Base-by-base conservation (phyloP, 371 early-diverging fungal genomes). In the Blakeslea trispora region DNA sequence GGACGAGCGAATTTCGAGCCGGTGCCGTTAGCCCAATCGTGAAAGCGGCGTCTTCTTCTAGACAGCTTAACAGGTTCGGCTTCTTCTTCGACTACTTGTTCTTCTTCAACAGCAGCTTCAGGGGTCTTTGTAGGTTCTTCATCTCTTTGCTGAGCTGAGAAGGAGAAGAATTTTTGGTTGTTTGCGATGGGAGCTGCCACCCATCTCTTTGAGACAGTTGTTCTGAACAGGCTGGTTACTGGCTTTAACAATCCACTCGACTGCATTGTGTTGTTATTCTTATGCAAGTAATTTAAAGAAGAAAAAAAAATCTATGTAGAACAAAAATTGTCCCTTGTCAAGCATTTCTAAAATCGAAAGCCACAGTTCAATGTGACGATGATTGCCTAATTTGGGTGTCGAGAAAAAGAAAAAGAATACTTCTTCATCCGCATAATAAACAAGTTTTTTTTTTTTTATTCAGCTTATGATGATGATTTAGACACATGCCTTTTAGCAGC, bases 31-130 rank as follows among this genome's bases (percentile, higher is more conserved):
- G 53, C 61, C 80, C 80, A 79, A 50, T 70, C 74, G 45, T 74
- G 72, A 40, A 76, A 76, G 47, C 55, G 57, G 41, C 71, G 70
- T 62, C 77, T 63, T 66, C 77, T 68, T 34, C 72, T 69, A 15
- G 77, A 74, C n/a, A 68, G 42, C 32, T 72, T 76, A 51, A 75
- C 44, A 45, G 76, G 74, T 31, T 74, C 73, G 10, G 46, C 57
- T 41, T 68, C 61, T 39, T 65, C 64, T 11, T 45, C 58, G 21
- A 49, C 57, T n/a, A 35, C 60, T 35, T 31, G 42, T 37, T 32
- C 64, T 31, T 24, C 23, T 7, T 28, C 28, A 28, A 28, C 28
- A n/a, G 32, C 34, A 32, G 47, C n/a, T 31, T 47, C 69, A 61
- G 69, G 57, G 54, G 65, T 51, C 61, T 69, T 69, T 64, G 54